Evolutionary conservation across 352 stramenopile genomes (phyloP).

Genomic region (Blastocystis sp.): DNA sequence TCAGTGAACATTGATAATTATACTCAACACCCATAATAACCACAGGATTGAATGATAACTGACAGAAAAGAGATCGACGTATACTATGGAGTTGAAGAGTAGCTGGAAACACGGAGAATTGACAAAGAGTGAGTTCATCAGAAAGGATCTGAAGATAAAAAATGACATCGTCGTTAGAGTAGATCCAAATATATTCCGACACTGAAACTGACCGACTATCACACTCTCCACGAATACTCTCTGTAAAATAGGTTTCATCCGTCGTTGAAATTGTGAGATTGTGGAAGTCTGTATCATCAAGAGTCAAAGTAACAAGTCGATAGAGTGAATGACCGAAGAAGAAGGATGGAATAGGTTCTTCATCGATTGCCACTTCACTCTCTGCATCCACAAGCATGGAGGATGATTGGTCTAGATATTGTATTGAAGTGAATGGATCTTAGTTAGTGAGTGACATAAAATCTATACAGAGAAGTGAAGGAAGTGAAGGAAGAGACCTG

Average conservation of each 20-base stretch:
- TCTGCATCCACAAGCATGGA: neutral
- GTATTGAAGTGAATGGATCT: neutral
- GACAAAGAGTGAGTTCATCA: neutral
- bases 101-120: neutral
- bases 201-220: no score
- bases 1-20: constrained; percentile 17
- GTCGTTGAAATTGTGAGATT: no score
- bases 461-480: neutral
- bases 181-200: no score
- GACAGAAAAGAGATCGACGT: neutral
- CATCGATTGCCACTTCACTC: neutral
- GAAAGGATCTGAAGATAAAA: neutral
- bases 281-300: no score
- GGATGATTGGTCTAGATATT: no score
- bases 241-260: no score
- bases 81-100: neutral
- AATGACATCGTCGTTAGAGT: neutral
- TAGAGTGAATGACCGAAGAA: neutral
- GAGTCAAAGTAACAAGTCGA: neutral
- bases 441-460: neutral
- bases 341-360: neutral
- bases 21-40: neutral
- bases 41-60: neutral
- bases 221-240: no score
- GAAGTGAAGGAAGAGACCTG: neutral